Conservation (phyloP, 139 green algal genomes). For the Chlorella sp. region DNA sequence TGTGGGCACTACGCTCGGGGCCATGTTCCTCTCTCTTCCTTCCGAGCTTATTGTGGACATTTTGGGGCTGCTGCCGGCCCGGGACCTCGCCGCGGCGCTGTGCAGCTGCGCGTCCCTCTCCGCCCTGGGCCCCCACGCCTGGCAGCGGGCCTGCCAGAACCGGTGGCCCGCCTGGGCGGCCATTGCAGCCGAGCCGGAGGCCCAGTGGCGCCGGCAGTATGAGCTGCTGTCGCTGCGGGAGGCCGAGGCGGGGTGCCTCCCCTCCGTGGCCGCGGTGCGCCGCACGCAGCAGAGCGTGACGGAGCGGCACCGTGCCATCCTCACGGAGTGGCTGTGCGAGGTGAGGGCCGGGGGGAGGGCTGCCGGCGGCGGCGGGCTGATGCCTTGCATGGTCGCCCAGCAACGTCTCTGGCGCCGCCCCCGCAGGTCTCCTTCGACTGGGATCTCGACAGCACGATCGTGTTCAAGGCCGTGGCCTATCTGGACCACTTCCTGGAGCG, state of each 20-base stretch:
- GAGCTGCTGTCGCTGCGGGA: constrained; percentile 60
- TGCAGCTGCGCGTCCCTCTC: constrained; percentile 41
- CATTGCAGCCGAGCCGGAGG: constrained; percentile 23
- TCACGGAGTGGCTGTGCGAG: constrained; percentile 68
- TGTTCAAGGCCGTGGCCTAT: constrained; percentile 68
- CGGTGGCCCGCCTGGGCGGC: constrained; percentile 56
- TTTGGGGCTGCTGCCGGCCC: constrained; percentile 36
- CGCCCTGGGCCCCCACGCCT: constrained; percentile 25
- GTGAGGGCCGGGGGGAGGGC: constrained; percentile 25
- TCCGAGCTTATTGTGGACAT: constrained; percentile 55
- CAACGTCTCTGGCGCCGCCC: constrained; percentile 11
- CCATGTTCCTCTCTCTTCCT: constrained; percentile 28
- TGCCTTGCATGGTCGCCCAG: background rate
- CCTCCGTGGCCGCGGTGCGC: constrained; percentile 30
- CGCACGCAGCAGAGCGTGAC: constrained; percentile 50
- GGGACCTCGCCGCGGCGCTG: constrained; percentile 48
- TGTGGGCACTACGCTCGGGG: constrained; percentile 8
- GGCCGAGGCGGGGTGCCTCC: constrained; percentile 35
- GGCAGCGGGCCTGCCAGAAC: constrained; percentile 48
- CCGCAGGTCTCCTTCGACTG: constrained; percentile 72
- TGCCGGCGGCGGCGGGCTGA: too few relatives aligned
- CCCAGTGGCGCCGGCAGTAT: constrained; percentile 58
- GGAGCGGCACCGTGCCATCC: constrained; percentile 49
- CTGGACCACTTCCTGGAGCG: constrained; percentile 65
- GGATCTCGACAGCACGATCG: constrained; percentile 64